These are phyloP conservation scores for Suillus ampliporus DNA, from an alignment of 768 basidiomycete genomes.

Conservation along the genomic window DNA sequence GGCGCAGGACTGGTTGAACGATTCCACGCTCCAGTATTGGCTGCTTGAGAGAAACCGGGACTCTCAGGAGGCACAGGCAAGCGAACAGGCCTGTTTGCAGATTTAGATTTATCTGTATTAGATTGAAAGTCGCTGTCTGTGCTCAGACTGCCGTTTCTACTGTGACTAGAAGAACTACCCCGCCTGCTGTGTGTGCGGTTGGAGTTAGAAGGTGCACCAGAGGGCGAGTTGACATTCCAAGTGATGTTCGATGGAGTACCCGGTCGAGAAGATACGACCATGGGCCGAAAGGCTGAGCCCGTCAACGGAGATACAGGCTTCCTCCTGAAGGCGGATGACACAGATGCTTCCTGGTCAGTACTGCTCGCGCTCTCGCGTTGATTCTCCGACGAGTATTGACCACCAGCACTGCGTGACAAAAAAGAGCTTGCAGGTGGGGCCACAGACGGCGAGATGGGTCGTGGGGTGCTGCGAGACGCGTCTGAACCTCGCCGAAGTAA, in stretches of 20 bases:
- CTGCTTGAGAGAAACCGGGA: slow-evolving; percentile 47
- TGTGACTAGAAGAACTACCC: slow-evolving; percentile 46
- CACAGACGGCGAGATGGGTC: slow-evolving; percentile 52
- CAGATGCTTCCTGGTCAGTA: slow-evolving; percentile 47
- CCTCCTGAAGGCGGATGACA: slow-evolving; percentile 61
- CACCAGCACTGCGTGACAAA: slow-evolving; percentile 66
- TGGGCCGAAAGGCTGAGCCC: slow-evolving; percentile 61
- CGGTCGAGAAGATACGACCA: slow-evolving; percentile 57
- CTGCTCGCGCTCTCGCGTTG: slow-evolving; percentile 42
- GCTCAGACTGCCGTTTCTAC: slow-evolving; percentile 63
- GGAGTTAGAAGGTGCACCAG: slow-evolving; percentile 26
- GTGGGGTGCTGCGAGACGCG: slow-evolving; percentile 55
- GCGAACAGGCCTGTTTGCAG: slow-evolving; percentile 52
- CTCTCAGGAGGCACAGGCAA: slow-evolving; percentile 67
- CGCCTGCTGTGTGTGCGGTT: slow-evolving; percentile 38
- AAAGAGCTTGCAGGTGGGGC: slow-evolving; percentile 47
- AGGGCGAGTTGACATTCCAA: slow-evolving; percentile 57
- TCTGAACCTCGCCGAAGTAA: slow-evolving; percentile 61
- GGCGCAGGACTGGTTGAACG: slow-evolving; percentile 35
- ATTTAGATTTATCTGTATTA: slow-evolving; percentile 44
- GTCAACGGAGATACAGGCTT: slow-evolving; percentile 79
- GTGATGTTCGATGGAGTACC: slow-evolving; percentile 76
- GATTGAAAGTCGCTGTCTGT: slow-evolving; percentile 38
- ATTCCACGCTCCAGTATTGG: slow-evolving; percentile 27
- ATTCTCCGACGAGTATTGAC: slow-evolving; percentile 66